Evolutionary conservation across 2,329 filamentous ascomycete species (phyloP).

Genomic region (Epichloe glyceriae): DNA sequence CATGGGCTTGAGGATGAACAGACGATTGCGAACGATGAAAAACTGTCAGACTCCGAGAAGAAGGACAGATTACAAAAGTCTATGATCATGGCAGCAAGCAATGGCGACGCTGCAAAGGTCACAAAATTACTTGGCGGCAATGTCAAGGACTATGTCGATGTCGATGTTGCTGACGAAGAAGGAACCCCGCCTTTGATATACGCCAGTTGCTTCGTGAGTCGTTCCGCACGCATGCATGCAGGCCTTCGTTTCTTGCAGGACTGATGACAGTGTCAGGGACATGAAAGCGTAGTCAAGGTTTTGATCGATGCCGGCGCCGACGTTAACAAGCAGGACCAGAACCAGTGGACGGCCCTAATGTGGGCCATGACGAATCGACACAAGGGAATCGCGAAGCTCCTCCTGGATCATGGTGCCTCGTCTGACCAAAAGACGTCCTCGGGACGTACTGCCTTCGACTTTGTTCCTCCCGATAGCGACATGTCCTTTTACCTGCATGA

Average conservation of each 20-base stretch:
- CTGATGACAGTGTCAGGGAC: constrained; percentile 42
- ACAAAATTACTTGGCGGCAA: constrained; percentile 61
- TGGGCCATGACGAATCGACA: constrained; percentile 99
- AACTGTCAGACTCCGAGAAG: constrained; percentile 65
- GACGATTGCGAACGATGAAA: constrained; percentile 60
- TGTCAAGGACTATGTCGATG: constrained; percentile 63
- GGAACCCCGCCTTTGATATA: constrained; percentile 95
- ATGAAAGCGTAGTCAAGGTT: constrained; percentile 74
- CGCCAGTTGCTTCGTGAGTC: constrained; percentile 83
- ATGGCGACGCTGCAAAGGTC: constrained; percentile 79
- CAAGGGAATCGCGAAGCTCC: constrained; percentile 84
- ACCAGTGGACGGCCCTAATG: constrained; percentile 96
- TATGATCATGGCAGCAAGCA: constrained; percentile 90
- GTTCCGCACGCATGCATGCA: not conserved
- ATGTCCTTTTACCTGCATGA: constrained; percentile 93
- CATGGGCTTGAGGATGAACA: constrained; percentile 68
- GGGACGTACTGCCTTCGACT: constrained; percentile 88
- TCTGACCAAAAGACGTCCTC: constrained; percentile 90
- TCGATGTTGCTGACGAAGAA: constrained; percentile 83
- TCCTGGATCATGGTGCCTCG: constrained; percentile 90
- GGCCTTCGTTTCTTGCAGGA: not conserved
- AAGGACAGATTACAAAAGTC: constrained; percentile 70
- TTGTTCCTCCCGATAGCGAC: constrained; percentile 87
- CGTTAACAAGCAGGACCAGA: constrained; percentile 88
- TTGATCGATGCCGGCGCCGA: constrained; percentile 76